A percentile compares a stretch with the other conserved stretches of the same genome.
Conservation (phyloP, 2,329 filamentous ascomycete genomes). For the Penicillium sp. region DNA sequence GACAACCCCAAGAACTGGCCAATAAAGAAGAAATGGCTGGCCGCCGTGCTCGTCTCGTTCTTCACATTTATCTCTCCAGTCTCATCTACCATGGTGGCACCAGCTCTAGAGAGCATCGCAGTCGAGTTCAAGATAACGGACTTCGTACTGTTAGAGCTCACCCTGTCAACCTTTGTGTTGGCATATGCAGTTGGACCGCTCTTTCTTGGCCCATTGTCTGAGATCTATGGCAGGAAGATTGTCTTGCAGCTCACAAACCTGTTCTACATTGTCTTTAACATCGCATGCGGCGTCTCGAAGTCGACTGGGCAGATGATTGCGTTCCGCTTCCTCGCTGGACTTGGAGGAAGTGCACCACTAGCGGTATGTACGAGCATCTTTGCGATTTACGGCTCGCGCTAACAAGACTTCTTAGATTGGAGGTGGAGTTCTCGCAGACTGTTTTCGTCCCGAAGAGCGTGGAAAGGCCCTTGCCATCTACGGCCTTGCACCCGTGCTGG, state of each 20-base stretch:
- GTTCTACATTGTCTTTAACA: conserved; percentile 60
- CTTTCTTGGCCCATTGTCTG: conserved; percentile 55
- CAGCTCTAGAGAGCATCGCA: conserved; percentile 54
- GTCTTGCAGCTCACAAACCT: conserved; percentile 59
- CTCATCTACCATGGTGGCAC: conserved; percentile 62
- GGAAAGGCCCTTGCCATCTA: conserved; percentile 66
- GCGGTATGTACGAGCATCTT: conserved; percentile 36
- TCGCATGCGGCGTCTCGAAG: conserved; percentile 59
- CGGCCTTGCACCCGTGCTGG: conserved; percentile 64
- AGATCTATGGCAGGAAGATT: conserved; percentile 58
- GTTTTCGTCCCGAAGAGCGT: not conserved
- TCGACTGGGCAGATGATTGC: conserved; percentile 58
- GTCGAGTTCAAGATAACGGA: conserved; percentile 55
- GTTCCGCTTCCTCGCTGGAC: conserved; percentile 60
- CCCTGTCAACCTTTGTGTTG: conserved; percentile 59
- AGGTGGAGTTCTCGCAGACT: not conserved
- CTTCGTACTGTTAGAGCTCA: conserved; percentile 48
- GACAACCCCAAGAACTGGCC: conserved; percentile 58
- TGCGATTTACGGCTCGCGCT: not conserved
- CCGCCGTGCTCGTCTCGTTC: conserved; percentile 56
- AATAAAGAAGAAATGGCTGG: conserved; percentile 58
- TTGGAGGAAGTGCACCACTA: conserved; percentile 60
- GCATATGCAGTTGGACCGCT: conserved; percentile 58
- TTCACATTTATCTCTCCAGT: conserved; percentile 67
- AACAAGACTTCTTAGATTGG: not conserved